phyloP scores from a whole-genome alignment of 2,329 filamentous ascomycete species.

The Colletotrichum lini region DNA sequence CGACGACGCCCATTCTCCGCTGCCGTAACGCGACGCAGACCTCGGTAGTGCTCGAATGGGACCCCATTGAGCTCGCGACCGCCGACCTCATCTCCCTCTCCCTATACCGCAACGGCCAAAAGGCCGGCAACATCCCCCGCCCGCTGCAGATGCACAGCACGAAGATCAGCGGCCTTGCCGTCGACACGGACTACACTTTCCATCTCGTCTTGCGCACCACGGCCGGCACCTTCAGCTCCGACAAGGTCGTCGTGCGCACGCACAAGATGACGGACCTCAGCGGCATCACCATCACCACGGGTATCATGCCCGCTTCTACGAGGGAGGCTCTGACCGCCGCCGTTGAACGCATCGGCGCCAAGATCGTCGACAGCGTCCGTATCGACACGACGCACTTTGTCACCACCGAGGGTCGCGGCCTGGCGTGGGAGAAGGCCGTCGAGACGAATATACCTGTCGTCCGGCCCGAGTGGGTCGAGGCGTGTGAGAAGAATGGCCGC shows the following conservation, averaged over 20 bases:
- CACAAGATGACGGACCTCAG: slow-evolving; percentile 99
- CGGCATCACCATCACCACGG: slow-evolving; percentile 94
- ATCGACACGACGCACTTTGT: slow-evolving; percentile 99
- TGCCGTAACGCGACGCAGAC: slow-evolving; percentile 98
- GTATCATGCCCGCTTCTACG: slow-evolving; percentile 81
- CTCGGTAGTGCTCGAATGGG: slow-evolving; percentile 98
- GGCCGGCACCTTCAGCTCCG: slow-evolving; percentile 87
- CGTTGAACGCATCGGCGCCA: slow-evolving; percentile 91
- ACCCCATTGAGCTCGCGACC: slow-evolving; percentile 92
- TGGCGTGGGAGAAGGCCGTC: slow-evolving; percentile 94
- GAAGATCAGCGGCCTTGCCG: slow-evolving; percentile 96
- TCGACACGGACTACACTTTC: slow-evolving; percentile 96
- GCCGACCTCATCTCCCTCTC: slow-evolving; percentile 91
- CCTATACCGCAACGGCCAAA: slow-evolving; percentile 95
- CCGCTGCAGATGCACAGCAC: slow-evolving; percentile 91
- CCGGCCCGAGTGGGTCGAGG: slow-evolving; percentile 95
- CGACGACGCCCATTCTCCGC: slow-evolving; percentile 82
- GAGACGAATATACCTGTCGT: slow-evolving; percentile 99
- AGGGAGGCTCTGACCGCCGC: slow-evolving; percentile 82
- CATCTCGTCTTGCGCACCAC: slow-evolving; percentile 92
- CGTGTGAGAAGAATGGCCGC: slow-evolving; percentile 92
- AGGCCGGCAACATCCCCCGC: slow-evolving; percentile 93
- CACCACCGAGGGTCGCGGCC: slow-evolving; percentile 91
- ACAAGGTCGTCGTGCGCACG: slow-evolving; percentile 87
- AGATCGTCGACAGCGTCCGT: slow-evolving; percentile 88